Base-by-base conservation (phyloP, 768 basidiomycete species). In the Boletales sp. region DNA sequence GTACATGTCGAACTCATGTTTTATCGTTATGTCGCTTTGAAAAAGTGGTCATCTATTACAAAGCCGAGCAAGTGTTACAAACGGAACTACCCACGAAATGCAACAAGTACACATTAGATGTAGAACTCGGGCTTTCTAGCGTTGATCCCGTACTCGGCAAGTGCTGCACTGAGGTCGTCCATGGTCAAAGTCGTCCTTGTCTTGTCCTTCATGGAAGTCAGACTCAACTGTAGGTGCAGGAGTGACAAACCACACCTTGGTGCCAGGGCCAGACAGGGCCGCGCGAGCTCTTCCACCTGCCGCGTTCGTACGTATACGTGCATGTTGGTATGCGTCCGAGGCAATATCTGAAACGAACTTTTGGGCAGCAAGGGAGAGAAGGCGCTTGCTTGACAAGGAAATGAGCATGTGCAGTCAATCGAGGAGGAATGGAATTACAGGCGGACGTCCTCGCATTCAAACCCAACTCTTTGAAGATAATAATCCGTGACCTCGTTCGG, bases 261-360 rank as follows among this genome's bases (percentile, higher is more conserved):
- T 74, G 38, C 81, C 79, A 13, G 81, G 77, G 10, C 84, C 86
- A 11, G 71, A 62, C 24, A 74, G 62, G 2, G 79, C 74, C 11
- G 80, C 75, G 24, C 87, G 77, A 27, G 82, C 75, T 14, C 90
- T 78, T 34, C 90, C 87, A 27, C 86, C 82, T 6, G 84, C 65
- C 32, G 90, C 92, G 52, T 91, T 95, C 2, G 91, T 90, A 34
- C 97, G 84, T 61, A 98, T 90, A 29, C 95, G 89, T 8, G 97
- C 97, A 69, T 97, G 95, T 63, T 97, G 94, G 70, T 91, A 98
- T 10, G 97, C 94, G 67, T 99, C 97, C 2, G 90, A 82, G 3
- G 95, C 89, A 48, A 99, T 94, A 64, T 98, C 95, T 8, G 94
- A 90, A 39, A 98, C 86, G 65, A 99, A 98, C 64, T 98, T 97